A percentile compares a stretch with the other conserved stretches of the same genome.
phyloP scores from a whole-genome alignment of 805 yeast genomes.

The Zygoascus tannicola region DNA sequence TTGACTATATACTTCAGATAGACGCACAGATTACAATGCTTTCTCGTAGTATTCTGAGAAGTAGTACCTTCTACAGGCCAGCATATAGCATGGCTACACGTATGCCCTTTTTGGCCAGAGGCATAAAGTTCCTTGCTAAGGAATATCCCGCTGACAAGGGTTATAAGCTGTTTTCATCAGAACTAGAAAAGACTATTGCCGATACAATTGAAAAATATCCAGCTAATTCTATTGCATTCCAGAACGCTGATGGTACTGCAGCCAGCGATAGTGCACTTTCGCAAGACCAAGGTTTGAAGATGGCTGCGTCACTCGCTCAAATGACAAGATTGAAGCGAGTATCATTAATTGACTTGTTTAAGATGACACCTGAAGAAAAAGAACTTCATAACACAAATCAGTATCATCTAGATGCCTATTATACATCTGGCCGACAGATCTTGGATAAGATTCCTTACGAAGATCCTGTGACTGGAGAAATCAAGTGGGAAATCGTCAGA shows the following conservation, averaged over 20 bases:
- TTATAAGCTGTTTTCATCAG: constrained; percentile 14
- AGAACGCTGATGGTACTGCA: constrained; percentile 47
- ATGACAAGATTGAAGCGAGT: constrained; percentile 50
- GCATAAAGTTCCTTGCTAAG: constrained; percentile 14
- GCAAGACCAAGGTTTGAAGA: constrained; percentile 32
- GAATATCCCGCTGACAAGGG: constrained; percentile 17
- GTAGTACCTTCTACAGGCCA: neutral
- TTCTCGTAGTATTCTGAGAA: constrained; percentile 1
- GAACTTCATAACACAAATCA: constrained; percentile 53
- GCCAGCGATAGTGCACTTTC: neutral
- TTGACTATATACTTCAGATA: too few species aligned
- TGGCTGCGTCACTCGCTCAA: constrained; percentile 60
- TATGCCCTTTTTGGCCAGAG: constrained; percentile 4
- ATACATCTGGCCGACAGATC: constrained; percentile 50
- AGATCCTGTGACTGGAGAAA: constrained; percentile 67
- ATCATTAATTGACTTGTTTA: constrained; percentile 36
- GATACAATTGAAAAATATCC: constrained; percentile 53
- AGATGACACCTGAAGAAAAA: constrained; percentile 43
- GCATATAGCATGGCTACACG: neutral
- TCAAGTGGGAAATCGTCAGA: constrained; percentile 69
- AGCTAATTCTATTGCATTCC: constrained; percentile 54
- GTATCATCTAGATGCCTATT: constrained; percentile 45
- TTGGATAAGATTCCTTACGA: constrained; percentile 78
- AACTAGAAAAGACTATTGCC: constrained; percentile 42
- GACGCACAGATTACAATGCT: constrained; percentile 1